These are phyloP conservation scores for Ascocoryne sarcoides DNA, from an alignment of 2,329 filamentous ascomycete species.

Conservation along the genomic window DNA sequence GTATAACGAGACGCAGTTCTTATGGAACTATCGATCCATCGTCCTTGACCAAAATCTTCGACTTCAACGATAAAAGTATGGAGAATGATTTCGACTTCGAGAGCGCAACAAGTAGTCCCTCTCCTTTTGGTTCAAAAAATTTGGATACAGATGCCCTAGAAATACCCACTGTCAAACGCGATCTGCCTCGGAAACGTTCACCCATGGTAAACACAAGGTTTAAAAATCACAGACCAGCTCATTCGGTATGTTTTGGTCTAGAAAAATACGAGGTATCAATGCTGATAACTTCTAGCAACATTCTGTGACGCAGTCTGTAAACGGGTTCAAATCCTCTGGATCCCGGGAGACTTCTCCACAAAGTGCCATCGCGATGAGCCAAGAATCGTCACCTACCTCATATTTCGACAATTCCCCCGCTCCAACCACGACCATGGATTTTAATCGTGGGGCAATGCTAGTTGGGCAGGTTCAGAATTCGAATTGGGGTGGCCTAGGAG, in stretches of 20 bases:
- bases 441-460: conserved; percentile 29
- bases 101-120: conserved; percentile 49
- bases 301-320: conserved; percentile 42
- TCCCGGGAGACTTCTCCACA: conserved; percentile 48
- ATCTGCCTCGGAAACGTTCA: conserved; percentile 24
- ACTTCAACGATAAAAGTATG: conserved; percentile 38
- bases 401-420: conserved; percentile 41
- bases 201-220: conserved; percentile 19
- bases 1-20: conserved; percentile 28
- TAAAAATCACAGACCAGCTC: conserved; percentile 33
- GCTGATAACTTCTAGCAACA: conserved; percentile 38
- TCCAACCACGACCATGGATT: conserved; percentile 33
- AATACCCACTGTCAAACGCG: conserved; percentile 34
- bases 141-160: conserved; percentile 33
- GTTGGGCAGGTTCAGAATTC: conserved; percentile 16
- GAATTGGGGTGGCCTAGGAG: conserved; percentile 30
- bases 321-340: conserved; percentile 36
- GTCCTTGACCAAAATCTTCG: conserved; percentile 28
- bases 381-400: conserved; percentile 42
- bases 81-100: conserved; percentile 48
- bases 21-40: conserved; percentile 31
- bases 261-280: conserved; percentile 4
- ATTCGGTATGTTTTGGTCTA: conserved; percentile 32
- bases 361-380: conserved; percentile 42
- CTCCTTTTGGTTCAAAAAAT: conserved; percentile 25